Percentiles rank a stretch among this genome's conserved stretches.
Evolutionary conservation across 1,284 basidiomycete genomes (phyloP).

Genomic region (Cutaneotrichosporon cavernicola): DNA sequence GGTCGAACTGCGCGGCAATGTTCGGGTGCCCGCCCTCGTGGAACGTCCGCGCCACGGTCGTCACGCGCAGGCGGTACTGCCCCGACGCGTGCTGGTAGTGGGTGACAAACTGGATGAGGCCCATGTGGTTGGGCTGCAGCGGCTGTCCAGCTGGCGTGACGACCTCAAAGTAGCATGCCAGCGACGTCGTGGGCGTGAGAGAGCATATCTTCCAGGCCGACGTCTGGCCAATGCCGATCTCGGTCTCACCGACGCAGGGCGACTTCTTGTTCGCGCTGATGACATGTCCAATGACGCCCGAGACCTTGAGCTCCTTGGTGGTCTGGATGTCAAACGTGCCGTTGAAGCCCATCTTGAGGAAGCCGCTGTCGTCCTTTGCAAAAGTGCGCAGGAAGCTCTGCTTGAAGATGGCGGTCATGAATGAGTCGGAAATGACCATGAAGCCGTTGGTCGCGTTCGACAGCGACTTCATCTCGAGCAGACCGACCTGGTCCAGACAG

Average conservation of each 20-base stretch:
- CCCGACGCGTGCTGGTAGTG: conserved; percentile 98
- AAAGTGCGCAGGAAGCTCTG: conserved; percentile 94
- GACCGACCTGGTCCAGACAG: conserved; percentile 95
- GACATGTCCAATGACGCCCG: conserved; percentile 94
- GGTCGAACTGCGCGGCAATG: conserved; percentile 93
- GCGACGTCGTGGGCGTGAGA: conserved; percentile 81
- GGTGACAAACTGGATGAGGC: conserved; percentile 97
- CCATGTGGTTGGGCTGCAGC: conserved; percentile 83
- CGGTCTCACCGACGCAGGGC: conserved; percentile 94
- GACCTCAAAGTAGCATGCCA: conserved; percentile 97
- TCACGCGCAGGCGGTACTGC: conserved; percentile 89
- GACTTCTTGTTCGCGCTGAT: conserved; percentile 98
- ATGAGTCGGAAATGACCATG: conserved; percentile 95
- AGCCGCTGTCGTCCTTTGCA: conserved; percentile 88
- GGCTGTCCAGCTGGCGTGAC: conserved; percentile 98
- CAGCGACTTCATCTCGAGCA: conserved; percentile 95
- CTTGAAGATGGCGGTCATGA: conserved; percentile 98
- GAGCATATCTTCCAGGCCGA: conserved; percentile 99
- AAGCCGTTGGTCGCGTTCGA: conserved; percentile 95
- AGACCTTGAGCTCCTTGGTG: conserved; percentile 98
- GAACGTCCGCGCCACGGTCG: conserved; percentile 94
- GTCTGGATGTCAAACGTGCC: conserved; percentile 98
- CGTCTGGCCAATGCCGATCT: conserved; percentile 98
- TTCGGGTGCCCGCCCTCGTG: conserved; percentile 92
- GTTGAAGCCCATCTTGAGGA: conserved; percentile 97